phyloP scores from a whole-genome alignment of 768 basidiomycete genomes.

The Clitopilus hobsonii region DNA sequence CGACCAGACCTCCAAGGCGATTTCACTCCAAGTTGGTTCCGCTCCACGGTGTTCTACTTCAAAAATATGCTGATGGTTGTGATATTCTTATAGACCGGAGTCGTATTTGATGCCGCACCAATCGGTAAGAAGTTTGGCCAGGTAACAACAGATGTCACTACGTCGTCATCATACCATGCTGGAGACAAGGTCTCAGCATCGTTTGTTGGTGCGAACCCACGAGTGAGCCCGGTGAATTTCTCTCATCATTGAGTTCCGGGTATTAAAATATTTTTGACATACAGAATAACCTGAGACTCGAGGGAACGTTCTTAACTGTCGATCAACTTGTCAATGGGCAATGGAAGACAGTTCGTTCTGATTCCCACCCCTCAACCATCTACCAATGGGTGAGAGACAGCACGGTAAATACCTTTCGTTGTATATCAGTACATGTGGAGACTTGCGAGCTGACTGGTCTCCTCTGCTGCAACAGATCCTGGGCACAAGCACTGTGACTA shows the following conservation, averaged over 20 bases:
- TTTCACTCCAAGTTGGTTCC: conserved; percentile 55
- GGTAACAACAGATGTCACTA: conserved; percentile 50
- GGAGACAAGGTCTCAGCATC: conserved; percentile 56
- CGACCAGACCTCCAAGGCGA: conserved; percentile 60
- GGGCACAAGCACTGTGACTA: conserved; percentile 59
- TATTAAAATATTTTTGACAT: conserved; percentile 1
- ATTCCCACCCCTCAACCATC: conserved; percentile 75
- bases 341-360: conserved; percentile 61
- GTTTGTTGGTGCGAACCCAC: conserved; percentile 76
- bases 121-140: conserved; percentile 58
- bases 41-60: not conserved
- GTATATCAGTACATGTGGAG: no score
- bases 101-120: conserved; percentile 57
- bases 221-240: conserved; percentile 34
- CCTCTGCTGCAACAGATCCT: conserved; percentile 35
- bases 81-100: conserved; percentile 43
- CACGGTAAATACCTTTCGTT: conserved; percentile 30
- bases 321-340: conserved; percentile 43
- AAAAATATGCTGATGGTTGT: conserved; percentile 1
- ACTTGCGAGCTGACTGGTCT: not conserved
- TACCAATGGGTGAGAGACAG: conserved; percentile 61
- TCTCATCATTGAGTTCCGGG: not conserved
- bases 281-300: conserved; percentile 74
- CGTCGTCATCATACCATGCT: conserved; percentile 39
- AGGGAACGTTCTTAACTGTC: conserved; percentile 67